phyloP scores from a whole-genome alignment of 768 basidiomycete genomes.

The Calocera cornea region DNA sequence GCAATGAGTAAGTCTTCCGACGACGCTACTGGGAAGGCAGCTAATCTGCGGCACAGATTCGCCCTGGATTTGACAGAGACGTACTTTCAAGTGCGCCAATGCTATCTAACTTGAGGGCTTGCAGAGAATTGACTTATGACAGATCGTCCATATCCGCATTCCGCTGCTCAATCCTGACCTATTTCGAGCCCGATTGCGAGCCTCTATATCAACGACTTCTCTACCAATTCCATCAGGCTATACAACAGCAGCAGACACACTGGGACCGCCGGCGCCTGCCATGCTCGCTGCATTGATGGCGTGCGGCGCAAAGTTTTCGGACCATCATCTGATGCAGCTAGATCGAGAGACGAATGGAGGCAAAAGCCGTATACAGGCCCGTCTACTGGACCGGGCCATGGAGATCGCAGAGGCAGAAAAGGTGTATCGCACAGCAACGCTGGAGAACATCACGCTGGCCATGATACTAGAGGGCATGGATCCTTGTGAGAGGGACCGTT shows the following conservation, averaged over 20 bases:
- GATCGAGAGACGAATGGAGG: slow-evolving; percentile 46
- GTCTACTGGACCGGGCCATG: slow-evolving; percentile 64
- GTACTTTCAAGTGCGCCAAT: slow-evolving; percentile 50
- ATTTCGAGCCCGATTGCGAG: slow-evolving; percentile 60
- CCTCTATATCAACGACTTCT: slow-evolving; percentile 19
- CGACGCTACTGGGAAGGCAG: neutral
- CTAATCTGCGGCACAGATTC: slow-evolving; percentile 40
- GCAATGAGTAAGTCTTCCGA: neutral
- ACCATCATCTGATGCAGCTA: slow-evolving; percentile 67
- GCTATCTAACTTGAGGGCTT: neutral
- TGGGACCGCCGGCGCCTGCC: slow-evolving; percentile 46
- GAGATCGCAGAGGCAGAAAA: slow-evolving; percentile 79
- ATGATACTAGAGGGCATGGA: slow-evolving; percentile 49
- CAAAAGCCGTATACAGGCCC: slow-evolving; percentile 64
- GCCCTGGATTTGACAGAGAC: slow-evolving; percentile 88
- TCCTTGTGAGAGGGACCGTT: neutral
- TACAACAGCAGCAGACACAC: neutral
- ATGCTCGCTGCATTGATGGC: slow-evolving; percentile 77
- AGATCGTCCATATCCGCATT: slow-evolving; percentile 56
- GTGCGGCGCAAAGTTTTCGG: slow-evolving; percentile 89
- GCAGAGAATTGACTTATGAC: slow-evolving; percentile 30
- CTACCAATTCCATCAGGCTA: slow-evolving; percentile 5
- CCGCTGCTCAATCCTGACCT: slow-evolving; percentile 74
- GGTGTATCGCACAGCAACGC: slow-evolving; percentile 63
- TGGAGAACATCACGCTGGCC: slow-evolving; percentile 71